phyloP scores from a whole-genome alignment of 176 grass and related monocot species.

The Poa pratensis region DNA sequence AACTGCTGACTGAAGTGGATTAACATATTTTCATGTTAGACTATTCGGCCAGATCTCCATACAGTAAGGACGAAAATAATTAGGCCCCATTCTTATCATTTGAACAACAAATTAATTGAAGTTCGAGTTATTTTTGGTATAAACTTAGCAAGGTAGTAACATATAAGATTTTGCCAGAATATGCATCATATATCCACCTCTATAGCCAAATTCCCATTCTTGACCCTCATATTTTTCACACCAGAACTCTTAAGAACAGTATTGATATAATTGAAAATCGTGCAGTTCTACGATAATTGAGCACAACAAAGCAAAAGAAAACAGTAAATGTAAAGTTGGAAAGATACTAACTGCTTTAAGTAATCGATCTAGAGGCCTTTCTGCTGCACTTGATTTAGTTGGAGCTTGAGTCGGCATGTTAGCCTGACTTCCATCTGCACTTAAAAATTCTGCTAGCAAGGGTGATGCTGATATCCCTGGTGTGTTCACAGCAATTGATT shows the following conservation, averaged over 20 bases:
- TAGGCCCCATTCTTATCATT: conserved; percentile 23
- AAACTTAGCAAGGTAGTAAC: background rate
- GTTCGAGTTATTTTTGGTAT: background rate
- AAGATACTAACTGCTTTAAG: conserved; percentile 75
- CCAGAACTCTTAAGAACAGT: conserved; percentile 32
- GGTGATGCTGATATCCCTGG: conserved; percentile 95
- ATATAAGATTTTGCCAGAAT: conserved; percentile 3
- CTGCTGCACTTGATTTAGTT: conserved; percentile 66
- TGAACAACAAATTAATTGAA: conserved; percentile 35
- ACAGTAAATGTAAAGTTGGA: conserved; percentile 30
- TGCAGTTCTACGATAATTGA: conserved; percentile 38
- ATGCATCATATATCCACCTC: conserved; percentile 12
- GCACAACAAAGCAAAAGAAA: conserved; percentile 21
- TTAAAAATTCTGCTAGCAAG: conserved; percentile 85
- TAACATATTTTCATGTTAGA: conserved; percentile 3
- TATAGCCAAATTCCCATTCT: background rate
- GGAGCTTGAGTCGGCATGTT: conserved; percentile 65
- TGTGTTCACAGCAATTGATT: conserved; percentile 84
- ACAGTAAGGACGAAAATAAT: conserved; percentile 2
- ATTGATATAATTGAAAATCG: conserved; percentile 7
- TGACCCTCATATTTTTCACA: conserved; percentile 11
- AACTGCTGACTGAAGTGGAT: background rate
- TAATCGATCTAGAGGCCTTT: conserved; percentile 85
- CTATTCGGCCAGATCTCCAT: conserved; percentile 26
- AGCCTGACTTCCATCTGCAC: conserved; percentile 72